These are phyloP conservation scores for Jatropha podagrica DNA, from an alignment of 441 rosid genomes.

Conservation along the genomic window DNA sequence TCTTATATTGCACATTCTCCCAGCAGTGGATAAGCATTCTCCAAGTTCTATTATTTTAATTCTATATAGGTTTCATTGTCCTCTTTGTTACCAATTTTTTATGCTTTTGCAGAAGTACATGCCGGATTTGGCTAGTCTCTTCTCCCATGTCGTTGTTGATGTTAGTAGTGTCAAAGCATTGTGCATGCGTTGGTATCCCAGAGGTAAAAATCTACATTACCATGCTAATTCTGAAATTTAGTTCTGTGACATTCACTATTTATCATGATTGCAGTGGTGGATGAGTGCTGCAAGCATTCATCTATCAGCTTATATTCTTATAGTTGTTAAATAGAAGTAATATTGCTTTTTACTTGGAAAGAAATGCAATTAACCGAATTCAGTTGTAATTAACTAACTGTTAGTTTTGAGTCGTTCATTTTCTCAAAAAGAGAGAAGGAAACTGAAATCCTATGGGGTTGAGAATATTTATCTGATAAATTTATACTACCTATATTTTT, in stretches of 20 bases:
- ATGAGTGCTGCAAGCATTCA: background rate
- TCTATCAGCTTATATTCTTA: too few species aligned
- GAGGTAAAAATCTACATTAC: conserved; percentile 45
- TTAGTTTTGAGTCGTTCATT: too few species aligned
- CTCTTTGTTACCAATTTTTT: conserved; percentile 4
- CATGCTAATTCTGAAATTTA: conserved; percentile 8
- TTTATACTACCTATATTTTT: too few species aligned
- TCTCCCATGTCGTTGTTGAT: conserved; percentile 82
- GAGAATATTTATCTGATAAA: too few species aligned
- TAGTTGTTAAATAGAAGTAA: too few species aligned
- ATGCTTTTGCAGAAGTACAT: conserved; percentile 68
- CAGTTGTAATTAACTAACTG: too few species aligned
- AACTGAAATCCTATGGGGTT: too few species aligned
- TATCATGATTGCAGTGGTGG: background rate
- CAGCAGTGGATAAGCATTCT: background rate
- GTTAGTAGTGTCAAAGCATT: conserved; percentile 86
- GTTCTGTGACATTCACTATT: background rate
- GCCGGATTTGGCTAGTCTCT: conserved; percentile 83
- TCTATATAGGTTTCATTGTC: conserved; percentile 2
- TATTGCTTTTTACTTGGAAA: too few species aligned
- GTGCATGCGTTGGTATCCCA: conserved; percentile 80
- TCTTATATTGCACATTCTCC: background rate
- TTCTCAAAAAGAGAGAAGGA: too few species aligned
- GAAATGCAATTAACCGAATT: too few species aligned
- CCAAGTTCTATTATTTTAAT: background rate